Evolutionary conservation across 2,329 filamentous ascomycete species (phyloP).

Genomic region (Botrytis tulipae): DNA sequence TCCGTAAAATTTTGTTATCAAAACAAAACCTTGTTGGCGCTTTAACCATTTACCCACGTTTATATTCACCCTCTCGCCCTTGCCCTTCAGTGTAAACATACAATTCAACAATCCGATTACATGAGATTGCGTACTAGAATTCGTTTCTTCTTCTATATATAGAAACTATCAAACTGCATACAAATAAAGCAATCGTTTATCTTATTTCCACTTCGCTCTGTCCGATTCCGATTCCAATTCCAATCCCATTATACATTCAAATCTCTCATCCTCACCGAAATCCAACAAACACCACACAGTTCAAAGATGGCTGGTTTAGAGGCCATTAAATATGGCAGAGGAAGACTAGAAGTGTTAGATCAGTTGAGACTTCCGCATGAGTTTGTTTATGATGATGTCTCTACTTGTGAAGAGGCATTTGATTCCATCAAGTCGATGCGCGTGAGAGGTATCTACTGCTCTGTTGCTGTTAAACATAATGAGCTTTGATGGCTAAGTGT

Average conservation of each 20-base stretch:
- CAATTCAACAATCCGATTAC: neutral
- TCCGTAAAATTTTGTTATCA: neutral
- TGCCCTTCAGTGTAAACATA: neutral
- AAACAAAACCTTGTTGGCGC: neutral
- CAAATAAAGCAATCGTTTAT: neutral
- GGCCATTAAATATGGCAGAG: constrained; percentile 73
- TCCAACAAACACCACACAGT: neutral
- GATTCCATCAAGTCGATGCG: constrained; percentile 80
- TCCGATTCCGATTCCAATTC: neutral
- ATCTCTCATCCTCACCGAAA: neutral
- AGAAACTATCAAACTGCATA: neutral
- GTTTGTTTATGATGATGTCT: constrained; percentile 72
- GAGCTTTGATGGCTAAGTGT: constrained; percentile 15
- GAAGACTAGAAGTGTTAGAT: constrained; percentile 73
- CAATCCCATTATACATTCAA: neutral
- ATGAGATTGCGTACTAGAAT: neutral
- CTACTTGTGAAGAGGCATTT: constrained; percentile 71
- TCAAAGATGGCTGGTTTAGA: constrained; percentile 52
- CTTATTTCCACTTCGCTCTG: neutral
- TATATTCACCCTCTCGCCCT: neutral
- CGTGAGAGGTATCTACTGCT: constrained; percentile 53
- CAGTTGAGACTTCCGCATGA: constrained; percentile 81
- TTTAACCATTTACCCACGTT: neutral
- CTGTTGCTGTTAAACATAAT: neutral
- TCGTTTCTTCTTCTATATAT: neutral